phyloP scores from a whole-genome alignment of 2,329 filamentous ascomycete genomes.

The Alternaria alternata region DNA sequence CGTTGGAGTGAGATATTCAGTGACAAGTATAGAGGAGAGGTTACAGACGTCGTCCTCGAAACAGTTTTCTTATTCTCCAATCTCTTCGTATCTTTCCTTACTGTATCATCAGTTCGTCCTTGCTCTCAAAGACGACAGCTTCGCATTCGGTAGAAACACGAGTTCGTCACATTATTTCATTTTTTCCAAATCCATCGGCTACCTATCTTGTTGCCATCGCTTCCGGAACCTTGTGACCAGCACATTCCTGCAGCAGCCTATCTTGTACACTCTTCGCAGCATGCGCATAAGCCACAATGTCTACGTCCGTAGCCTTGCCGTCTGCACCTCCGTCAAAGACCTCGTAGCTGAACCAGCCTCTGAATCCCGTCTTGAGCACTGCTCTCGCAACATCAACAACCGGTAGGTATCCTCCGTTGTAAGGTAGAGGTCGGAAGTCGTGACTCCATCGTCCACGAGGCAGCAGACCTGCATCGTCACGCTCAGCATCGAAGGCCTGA shows the following conservation, averaged over 20 bases:
- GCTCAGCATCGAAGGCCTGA: slow-evolving; percentile 61
- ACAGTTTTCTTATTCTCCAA: background rate
- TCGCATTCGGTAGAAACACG: background rate
- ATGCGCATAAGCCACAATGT: slow-evolving; percentile 59
- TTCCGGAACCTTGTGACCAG: slow-evolving; percentile 28
- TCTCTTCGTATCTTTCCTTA: background rate
- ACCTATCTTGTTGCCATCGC: slow-evolving; percentile 21
- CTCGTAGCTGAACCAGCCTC: slow-evolving; percentile 73
- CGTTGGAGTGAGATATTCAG: background rate
- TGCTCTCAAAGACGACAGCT: background rate
- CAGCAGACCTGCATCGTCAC: slow-evolving; percentile 62
- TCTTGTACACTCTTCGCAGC: slow-evolving; percentile 61
- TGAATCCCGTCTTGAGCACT: slow-evolving; percentile 72
- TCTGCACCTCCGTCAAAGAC: slow-evolving; percentile 70
- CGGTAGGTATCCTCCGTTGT: slow-evolving; percentile 74
- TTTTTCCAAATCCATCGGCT: too few species aligned
- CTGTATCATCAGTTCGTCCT: background rate
- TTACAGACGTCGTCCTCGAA: too few species aligned
- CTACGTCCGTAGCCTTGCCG: slow-evolving; percentile 62
- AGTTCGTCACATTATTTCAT: background rate
- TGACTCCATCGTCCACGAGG: slow-evolving; percentile 75
- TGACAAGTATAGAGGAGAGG: background rate
- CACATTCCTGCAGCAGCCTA: slow-evolving; percentile 46
- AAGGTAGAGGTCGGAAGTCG: slow-evolving; percentile 73
- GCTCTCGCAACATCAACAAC: slow-evolving; percentile 70